Conservation (phyloP, 305 asterid species). For the Fraxinus paxiana region DNA sequence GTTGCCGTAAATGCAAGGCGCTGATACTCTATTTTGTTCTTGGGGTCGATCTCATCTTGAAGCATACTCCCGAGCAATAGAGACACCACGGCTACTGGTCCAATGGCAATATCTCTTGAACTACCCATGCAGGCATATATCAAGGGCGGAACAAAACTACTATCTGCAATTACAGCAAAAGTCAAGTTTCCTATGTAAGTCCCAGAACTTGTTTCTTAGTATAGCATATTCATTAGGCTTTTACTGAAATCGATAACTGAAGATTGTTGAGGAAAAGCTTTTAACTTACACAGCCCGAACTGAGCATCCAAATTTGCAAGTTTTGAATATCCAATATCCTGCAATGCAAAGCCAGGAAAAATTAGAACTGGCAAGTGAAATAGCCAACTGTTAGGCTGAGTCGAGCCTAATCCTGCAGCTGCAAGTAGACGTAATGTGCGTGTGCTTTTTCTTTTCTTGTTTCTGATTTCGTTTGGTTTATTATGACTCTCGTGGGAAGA, state of each 20-base stretch:
- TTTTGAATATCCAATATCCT: slow-evolving; percentile 56
- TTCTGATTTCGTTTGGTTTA: background rate
- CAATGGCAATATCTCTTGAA: slow-evolving; percentile 63
- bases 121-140: slow-evolving; percentile 60
- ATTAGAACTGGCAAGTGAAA: slow-evolving; percentile 22
- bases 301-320: slow-evolving; percentile 54
- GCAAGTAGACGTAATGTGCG: background rate
- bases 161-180: slow-evolving; percentile 30
- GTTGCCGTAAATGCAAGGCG: slow-evolving; percentile 61
- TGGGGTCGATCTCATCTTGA: slow-evolving; percentile 40
- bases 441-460: background rate
- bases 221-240: background rate
- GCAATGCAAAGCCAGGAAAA: slow-evolving; percentile 4
- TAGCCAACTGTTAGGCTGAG: background rate
- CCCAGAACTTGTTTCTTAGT: background rate
- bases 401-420: background rate
- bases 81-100: slow-evolving; percentile 69
- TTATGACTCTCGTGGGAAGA: background rate
- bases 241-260: background rate
- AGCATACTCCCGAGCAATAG: slow-evolving; percentile 57
- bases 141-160: slow-evolving; percentile 64
- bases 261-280: background rate
- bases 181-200: background rate
- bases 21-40: slow-evolving; percentile 35
- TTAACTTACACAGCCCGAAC: slow-evolving; percentile 46